Evolutionary conservation across 768 basidiomycete species (phyloP), one percentile per base, ranked within the genome.

Genomic region (Chalciporus piperatus): DNA sequence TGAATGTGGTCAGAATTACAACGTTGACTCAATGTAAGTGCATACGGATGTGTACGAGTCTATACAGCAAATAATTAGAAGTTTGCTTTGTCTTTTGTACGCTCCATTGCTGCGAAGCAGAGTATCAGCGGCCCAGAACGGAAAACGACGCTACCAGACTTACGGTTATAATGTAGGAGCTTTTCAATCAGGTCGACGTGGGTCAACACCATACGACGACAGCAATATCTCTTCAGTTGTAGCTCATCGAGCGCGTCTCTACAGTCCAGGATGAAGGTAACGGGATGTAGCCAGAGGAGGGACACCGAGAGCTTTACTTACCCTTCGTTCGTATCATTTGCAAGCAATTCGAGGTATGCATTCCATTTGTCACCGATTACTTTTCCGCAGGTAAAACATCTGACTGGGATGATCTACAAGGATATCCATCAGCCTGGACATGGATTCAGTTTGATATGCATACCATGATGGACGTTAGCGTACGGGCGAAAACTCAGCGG

Each of bases 121-220:
- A 30, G 22, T 13, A 33, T 55, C 9, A 25, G 48, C 30, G 4
- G 42, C 14, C 1, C 1, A 10, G 30, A 45, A 2, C 6, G 20
- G 44, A 17, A 39, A 48, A 23, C 12, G 39, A 47, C 39, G 51
- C 16, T 76, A 88, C 60, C 46, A 39, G 41, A 63, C 69, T 50
- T 47, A 97, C 94, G 93, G 70, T 95, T 96, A 69, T 96, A 98
- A 62, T 96, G 92, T 20, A 98, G 75, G 16, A 98, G 79, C 71
- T 98, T 98, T 73, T 98, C 96, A 59, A 98, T 98, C 56, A 98
- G 78, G 72, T 98, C 96, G 50, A 98, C 96, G 68, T 98, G 96
- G 0, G 96, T 98, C 48, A 98, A 74, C 6, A 98, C 91, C 96
- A 98, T 98, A 42, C 96, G 82, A 41, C 95, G 80, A 71, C 96